Evolutionary conservation across 129 eudicot species (phyloP).

Genomic region (Daucus carota): DNA sequence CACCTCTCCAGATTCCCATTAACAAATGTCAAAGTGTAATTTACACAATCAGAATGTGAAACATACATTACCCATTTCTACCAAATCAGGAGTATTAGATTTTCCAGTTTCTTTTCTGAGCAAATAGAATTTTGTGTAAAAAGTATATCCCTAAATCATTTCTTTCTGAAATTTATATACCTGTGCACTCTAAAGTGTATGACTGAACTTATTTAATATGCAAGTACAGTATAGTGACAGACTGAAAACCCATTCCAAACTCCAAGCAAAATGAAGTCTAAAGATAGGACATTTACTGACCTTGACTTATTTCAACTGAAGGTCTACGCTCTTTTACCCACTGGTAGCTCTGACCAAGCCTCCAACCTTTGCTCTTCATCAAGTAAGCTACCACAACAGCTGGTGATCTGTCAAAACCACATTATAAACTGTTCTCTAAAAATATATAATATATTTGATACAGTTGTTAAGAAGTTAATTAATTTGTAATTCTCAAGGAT

Average conservation of each 20-base stretch:
- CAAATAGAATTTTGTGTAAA: not conserved
- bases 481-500: too few species aligned
- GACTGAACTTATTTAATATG: not conserved
- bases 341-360: slow-evolving; percentile 81
- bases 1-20: not conserved
- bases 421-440: not conserved
- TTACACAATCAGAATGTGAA: not conserved
- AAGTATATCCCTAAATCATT: not conserved
- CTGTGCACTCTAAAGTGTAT: not conserved
- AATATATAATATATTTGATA: not conserved
- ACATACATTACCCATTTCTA: not conserved
- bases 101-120: not conserved
- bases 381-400: slow-evolving; percentile 85
- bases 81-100: not conserved
- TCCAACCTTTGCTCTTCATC: slow-evolving; percentile 93
- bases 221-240: too few species aligned
- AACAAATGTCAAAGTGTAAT: not conserved
- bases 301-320: slow-evolving; percentile 62
- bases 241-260: not conserved
- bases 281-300: slow-evolving; percentile 22
- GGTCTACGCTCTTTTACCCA: slow-evolving; percentile 94
- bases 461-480: not conserved
- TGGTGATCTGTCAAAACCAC: slow-evolving; percentile 57
- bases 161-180: not conserved
- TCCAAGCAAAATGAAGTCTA: not conserved